phyloP scores from a whole-genome alignment of 2,329 filamentous ascomycete species.

The Penicillium sp. region DNA sequence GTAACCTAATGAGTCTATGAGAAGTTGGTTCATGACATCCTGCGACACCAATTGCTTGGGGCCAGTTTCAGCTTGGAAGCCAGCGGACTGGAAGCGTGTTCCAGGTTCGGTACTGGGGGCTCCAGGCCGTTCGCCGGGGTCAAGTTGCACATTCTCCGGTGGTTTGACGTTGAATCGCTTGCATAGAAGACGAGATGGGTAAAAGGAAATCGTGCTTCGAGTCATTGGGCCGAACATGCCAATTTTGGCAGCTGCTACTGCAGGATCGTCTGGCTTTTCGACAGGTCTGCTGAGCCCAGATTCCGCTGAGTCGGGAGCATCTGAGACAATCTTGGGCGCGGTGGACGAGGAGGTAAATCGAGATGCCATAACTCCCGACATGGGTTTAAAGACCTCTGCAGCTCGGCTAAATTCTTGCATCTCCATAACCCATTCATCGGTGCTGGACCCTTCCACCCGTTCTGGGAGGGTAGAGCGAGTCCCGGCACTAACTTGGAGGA shows the following conservation, averaged over 20 bases:
- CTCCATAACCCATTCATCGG: slow-evolving; percentile 72
- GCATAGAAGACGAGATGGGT: slow-evolving; percentile 75
- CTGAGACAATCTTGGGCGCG: slow-evolving; percentile 34
- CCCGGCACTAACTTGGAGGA: slow-evolving; percentile 68
- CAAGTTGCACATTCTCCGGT: slow-evolving; percentile 57
- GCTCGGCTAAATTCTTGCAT: slow-evolving; percentile 67
- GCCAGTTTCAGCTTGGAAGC: slow-evolving; percentile 26
- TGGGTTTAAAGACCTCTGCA: slow-evolving; percentile 76
- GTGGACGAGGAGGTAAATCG: slow-evolving; percentile 64
- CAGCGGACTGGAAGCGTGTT: slow-evolving; percentile 27
- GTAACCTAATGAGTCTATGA: slow-evolving; percentile 34
- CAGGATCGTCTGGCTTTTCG: slow-evolving; percentile 61
- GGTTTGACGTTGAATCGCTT: slow-evolving; percentile 86
- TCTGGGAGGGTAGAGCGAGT: slow-evolving; percentile 52
- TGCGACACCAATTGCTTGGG: slow-evolving; percentile 46
- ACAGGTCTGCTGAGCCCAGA: slow-evolving; percentile 42
- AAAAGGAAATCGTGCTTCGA: slow-evolving; percentile 60
- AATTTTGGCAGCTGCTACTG: slow-evolving; percentile 74
- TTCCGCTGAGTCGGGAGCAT: slow-evolving; percentile 26
- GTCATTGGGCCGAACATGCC: slow-evolving; percentile 93
- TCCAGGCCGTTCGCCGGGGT: slow-evolving; percentile 38
- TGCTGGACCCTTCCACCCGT: slow-evolving; percentile 43
- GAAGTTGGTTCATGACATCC: slow-evolving; percentile 48
- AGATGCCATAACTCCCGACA: slow-evolving; percentile 84
- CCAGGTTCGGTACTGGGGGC: slow-evolving; percentile 20